Percentiles rank a stretch among this genome's conserved stretches.
Conservation (phyloP, 2,329 filamentous ascomycete species). For the Ceratocystiopsis sp. region DNA sequence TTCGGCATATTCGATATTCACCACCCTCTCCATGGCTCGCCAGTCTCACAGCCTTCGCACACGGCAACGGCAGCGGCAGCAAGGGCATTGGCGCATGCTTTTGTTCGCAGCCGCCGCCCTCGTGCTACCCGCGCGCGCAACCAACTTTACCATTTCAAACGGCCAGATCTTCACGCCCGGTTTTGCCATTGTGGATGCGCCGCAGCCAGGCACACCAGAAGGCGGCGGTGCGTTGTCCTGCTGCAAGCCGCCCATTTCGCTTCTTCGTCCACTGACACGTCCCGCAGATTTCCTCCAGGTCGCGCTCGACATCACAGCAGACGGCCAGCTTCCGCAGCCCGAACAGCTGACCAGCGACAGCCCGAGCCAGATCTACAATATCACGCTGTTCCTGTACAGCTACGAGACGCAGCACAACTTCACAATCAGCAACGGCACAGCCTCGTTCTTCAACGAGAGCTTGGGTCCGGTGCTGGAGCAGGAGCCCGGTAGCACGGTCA, state of each 20-base stretch:
- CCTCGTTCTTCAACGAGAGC: slow-evolving; percentile 36
- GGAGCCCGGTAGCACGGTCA: slow-evolving; percentile 51
- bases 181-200: slow-evolving; percentile 47
- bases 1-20: no score
- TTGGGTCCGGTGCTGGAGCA: slow-evolving; percentile 45
- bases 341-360: slow-evolving; percentile 32
- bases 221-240: slow-evolving; percentile 35
- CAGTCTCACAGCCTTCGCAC: no score
- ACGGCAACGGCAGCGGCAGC: no score
- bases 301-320: slow-evolving; percentile 48
- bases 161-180: slow-evolving; percentile 56
- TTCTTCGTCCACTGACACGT: not conserved
- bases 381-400: slow-evolving; percentile 51
- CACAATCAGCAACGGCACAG: slow-evolving; percentile 48
- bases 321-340: slow-evolving; percentile 45
- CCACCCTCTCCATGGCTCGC: no score
- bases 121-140: slow-evolving; percentile 11
- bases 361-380: slow-evolving; percentile 41
- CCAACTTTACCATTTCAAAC: slow-evolving; percentile 39
- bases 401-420: slow-evolving; percentile 47
- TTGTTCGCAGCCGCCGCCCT: slow-evolving; percentile 9
- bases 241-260: not conserved
- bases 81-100: not conserved
- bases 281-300: slow-evolving; percentile 37
- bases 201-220: slow-evolving; percentile 45